Evolutionary conservation across 148 eudicot species (phyloP), one percentile per base, ranked within the genome.

Genomic region (Limonium bicolor): DNA sequence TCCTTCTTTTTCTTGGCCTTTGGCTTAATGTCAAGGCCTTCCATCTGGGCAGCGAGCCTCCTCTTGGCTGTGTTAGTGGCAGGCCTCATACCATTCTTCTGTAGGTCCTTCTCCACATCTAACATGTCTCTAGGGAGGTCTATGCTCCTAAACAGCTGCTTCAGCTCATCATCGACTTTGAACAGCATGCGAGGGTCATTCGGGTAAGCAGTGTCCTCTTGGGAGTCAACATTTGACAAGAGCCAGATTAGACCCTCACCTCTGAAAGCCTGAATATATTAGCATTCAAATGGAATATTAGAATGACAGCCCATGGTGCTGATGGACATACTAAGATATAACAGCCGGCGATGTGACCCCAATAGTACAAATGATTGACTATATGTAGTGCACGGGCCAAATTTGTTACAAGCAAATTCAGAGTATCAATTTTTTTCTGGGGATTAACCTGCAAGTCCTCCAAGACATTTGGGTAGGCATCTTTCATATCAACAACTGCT

Each of bases 391-490:
- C n/a, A n/a, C n/a, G n/a, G n/a, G n/a, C n/a, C n/a, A n/a, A n/a
- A n/a, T n/a, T n/a, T n/a, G n/a, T n/a, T n/a, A n/a, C n/a, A n/a
- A n/a, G n/a, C n/a, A n/a, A n/a, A n/a, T n/a, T n/a, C n/a, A n/a
- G n/a, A n/a, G n/a, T n/a, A n/a, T n/a, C n/a, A n/a, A n/a, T n/a
- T n/a, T n/a, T n/a, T n/a, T n/a, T n/a, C n/a, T n/a, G n/a, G n/a
- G n/a, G n/a, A n/a, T n/a, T n/a, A n/a, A 82, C 96, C 86, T 78
- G 94, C 46, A 87, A 56, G 54, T 87, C 96, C 22, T 87, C 94
- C 85, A 76, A 78, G 42, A 87, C 90, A 55, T 54, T 78, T 32
- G 82, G 75, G 60, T 87, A 87, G 24, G 90, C 62, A 71, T 87
- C 96, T 62, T 87, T 87, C 39, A 82, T 76, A 67, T 87, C 96